Evolutionary conservation across 176 grass and related monocot genomes (phyloP), one percentile per base, ranked within the genome.

Genomic region (Saccharum officinarum): DNA sequence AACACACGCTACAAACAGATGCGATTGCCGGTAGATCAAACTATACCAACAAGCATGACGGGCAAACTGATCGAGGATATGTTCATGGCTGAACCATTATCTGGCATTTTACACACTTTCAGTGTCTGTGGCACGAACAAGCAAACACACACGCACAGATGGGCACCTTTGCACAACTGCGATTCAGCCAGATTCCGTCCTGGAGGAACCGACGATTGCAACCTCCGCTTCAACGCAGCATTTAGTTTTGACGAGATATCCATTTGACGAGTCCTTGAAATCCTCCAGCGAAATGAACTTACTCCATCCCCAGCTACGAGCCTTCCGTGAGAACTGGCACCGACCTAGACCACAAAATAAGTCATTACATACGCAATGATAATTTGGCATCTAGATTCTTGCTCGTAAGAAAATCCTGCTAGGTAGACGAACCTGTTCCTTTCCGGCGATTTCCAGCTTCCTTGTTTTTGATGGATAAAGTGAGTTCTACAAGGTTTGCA

Each of bases 281-380:
- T 88, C 69, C 62, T 84, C 75, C 76, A 67, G 34, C 1, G 76
- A 45, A 23, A 88, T 67, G 59, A 84, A 84, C n/a, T 88, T 88
- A 9, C 0, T 11, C 55, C 54, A 88, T 34, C 87, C 75, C 81
- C 75, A 84, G 2, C 0, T 10, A 2, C 6, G 10, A 33, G 2
- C 2, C 22, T 57, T 57, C 13, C 66, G 41, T 11, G 80, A 36
- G 33, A 72, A 84, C 22, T 79, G 44, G 42, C 6, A 14, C 30
- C 81, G 67, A 6, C 67, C 86, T 88, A 45, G 6, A 12, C 75
- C 17, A 16, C 10, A 47, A 71, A 63, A 78, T 17, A 45, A 31
- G 37, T 78, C 31, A 12, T 33, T 15, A 46, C 28, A 88, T 59
- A 83, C 18, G 54, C 2, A 28, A 40, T 49, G 37, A 71, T 12